Base-by-base conservation (phyloP, 1,284 basidiomycete species). In the Neolentinus lepideus region DNA sequence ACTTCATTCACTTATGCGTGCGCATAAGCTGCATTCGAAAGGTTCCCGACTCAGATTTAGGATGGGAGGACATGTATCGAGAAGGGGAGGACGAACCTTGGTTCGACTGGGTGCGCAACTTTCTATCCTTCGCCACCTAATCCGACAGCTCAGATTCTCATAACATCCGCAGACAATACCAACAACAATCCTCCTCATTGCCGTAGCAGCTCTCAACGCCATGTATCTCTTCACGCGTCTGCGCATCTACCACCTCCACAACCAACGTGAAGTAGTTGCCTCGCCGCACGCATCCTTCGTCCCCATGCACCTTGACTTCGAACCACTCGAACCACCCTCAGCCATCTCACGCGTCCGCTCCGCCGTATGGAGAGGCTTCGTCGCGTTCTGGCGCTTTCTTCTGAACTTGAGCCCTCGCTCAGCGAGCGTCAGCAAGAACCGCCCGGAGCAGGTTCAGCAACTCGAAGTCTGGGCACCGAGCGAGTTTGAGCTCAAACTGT, bases 401-500 rank as follows among this genome's bases (percentile, higher is more conserved):
- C 68, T 90, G 21, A 84, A 85, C 43, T 69, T 88, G 63, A 76
- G 76, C 47, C 77, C 77, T 16, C 78, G 80, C 2, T 72, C 74
- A 33, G 69, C 72, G 36, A 61, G 71, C 69, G 4, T 68, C 73
- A 22, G 2, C 72, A 69, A 22, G 76, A 65, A 35, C 62, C 67
- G 61, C 56, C 57, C 55, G 52, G 64, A 68, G 53, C 67, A 69
- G 47, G 71, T 92, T 19, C 88, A 90, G 64, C 84, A 89, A 65
- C 70, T 93, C 54, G 83, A 88, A 58, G 76, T 89, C 38, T 93
- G 90, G 90, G 73, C 76, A 8, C 90, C 90, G 1, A 83, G 81
- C n/a, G 80, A 84, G 60, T 69, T 90, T 48, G 86, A 90, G 64
- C 73, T 83, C 60, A 75, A 74, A 58, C 69, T 92, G 29, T 86